phyloP scores from a whole-genome alignment of 352 stramenopile genomes.

The Phytophthora idaei region DNA sequence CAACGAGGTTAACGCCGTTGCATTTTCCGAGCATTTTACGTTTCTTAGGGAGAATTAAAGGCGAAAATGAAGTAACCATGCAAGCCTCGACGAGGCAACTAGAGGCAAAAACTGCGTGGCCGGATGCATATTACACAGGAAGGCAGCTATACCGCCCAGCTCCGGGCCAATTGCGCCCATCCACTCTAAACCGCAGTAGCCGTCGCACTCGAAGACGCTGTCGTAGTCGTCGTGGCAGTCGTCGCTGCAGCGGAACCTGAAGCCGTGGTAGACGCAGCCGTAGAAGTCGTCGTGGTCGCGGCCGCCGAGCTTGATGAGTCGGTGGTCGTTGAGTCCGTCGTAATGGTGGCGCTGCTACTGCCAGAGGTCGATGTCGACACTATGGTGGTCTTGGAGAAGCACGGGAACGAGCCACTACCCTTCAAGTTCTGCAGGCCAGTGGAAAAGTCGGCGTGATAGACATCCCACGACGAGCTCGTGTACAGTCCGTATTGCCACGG shows the following conservation, averaged over 20 bases:
- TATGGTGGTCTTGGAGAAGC: conserved; percentile 53
- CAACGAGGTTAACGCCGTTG: background rate
- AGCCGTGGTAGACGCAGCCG: conserved; percentile 21
- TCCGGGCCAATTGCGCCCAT: conserved; percentile 18
- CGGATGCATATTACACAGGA: conserved; percentile 39
- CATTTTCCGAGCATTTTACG: conserved; percentile 31
- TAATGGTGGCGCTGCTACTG: conserved; percentile 35
- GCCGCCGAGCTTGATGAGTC: conserved; percentile 29
- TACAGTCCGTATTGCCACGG: conserved; percentile 80
- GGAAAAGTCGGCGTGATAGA: conserved; percentile 78
- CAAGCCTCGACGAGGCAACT: conserved; percentile 19
- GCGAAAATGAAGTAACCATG: conserved; percentile 27
- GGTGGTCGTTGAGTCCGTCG: conserved; percentile 29
- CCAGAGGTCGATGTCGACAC: conserved; percentile 33
- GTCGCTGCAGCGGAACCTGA: conserved; percentile 21
- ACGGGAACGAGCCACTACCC: conserved; percentile 77
- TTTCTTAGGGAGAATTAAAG: conserved; percentile 33
- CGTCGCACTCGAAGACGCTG: conserved; percentile 23
- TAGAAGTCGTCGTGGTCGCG: conserved; percentile 29
- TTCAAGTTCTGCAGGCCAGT: conserved; percentile 64
- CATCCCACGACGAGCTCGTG: conserved; percentile 62
- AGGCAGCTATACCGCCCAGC: conserved; percentile 22
- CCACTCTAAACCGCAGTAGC: conserved; percentile 35
- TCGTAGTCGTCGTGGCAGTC: conserved; percentile 16
- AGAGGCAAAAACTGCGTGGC: conserved; percentile 31